These are phyloP conservation scores for Gentiana straminea DNA, from an alignment of 257 asterid genomes.

Conservation along the genomic window DNA sequence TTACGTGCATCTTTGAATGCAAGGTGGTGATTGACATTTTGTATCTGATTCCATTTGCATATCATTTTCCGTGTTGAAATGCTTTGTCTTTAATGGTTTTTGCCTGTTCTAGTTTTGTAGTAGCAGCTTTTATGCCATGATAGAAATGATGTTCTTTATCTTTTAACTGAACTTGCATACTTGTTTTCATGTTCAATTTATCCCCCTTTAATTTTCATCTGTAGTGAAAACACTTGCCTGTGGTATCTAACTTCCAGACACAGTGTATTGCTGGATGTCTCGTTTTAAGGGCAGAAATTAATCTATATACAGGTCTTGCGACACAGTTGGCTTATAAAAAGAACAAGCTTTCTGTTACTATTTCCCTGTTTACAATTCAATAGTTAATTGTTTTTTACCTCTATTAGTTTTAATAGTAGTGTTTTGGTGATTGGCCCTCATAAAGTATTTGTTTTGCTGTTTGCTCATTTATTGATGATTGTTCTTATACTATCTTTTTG, in stretches of 20 bases:
- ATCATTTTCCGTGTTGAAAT: background rate
- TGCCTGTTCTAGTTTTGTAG: background rate
- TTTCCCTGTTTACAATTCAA: too few relatives aligned
- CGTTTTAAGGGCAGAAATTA: slow-evolving; percentile 41
- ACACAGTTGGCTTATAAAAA: slow-evolving; percentile 24
- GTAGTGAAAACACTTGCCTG: slow-evolving; percentile 18
- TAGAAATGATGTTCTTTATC: slow-evolving; percentile 41
- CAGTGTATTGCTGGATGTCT: slow-evolving; percentile 32
- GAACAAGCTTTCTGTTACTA: slow-evolving; percentile 10
- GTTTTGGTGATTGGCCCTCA: too few relatives aligned
- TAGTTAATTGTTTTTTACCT: too few relatives aligned
- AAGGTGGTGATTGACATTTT: slow-evolving; percentile 30
- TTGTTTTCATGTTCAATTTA: too few relatives aligned
- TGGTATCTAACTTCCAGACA: slow-evolving; percentile 46
- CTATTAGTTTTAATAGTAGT: background rate
- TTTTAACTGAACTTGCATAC: slow-evolving; percentile 65
- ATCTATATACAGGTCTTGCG: slow-evolving; percentile 47
- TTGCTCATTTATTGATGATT: slow-evolving; percentile 41
- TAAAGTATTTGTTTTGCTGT: background rate
- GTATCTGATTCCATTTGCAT: slow-evolving; percentile 19
- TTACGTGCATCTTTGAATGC: slow-evolving; percentile 26
- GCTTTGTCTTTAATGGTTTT: background rate
- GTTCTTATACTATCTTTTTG: slow-evolving; percentile 61
- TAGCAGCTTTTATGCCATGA: background rate
- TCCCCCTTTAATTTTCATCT: background rate